Percentiles rank a stretch among this genome's conserved stretches.
phyloP scores from a whole-genome alignment of 2,329 filamentous ascomycete species.

The Ascochyta clinopodiicola region DNA sequence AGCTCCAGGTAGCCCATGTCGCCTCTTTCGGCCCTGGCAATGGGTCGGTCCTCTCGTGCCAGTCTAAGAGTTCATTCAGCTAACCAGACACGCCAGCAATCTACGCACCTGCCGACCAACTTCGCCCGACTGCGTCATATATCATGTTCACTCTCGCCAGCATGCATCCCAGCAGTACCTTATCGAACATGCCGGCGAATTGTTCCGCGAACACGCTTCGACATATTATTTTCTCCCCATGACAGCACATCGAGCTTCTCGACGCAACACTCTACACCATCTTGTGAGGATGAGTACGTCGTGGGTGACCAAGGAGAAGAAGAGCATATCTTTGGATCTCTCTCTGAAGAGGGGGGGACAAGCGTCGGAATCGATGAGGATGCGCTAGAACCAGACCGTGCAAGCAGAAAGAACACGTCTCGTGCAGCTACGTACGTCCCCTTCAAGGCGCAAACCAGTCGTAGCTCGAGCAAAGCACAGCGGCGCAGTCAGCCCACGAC shows the following conservation, averaged over 20 bases:
- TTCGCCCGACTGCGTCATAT: not conserved
- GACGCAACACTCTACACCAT: not conserved
- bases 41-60: conserved; percentile 19
- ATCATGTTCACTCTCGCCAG: not conserved
- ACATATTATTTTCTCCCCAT: not conserved
- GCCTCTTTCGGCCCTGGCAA: conserved; percentile 24
- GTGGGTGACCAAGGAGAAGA: not conserved
- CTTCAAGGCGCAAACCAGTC: conserved; percentile 22
- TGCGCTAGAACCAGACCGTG: too few relatives aligned
- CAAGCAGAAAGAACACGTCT: not conserved
- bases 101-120: not conserved
- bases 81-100: conserved; percentile 16
- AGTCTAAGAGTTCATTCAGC: not conserved
- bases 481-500: conserved; percentile 29
- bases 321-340: not conserved
- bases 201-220: not conserved
- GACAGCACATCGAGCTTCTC: conserved; percentile 1
- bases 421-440: not conserved
- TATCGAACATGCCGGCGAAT: not conserved
- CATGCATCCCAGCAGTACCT: not conserved
- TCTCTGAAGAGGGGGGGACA: not conserved
- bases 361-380: not conserved
- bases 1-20: conserved; percentile 41
- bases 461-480: conserved; percentile 23
- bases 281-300: not conserved